These are phyloP conservation scores for Aspergillus pseudoviridinutans DNA, from an alignment of 2,329 filamentous ascomycete species.

Conservation along the genomic window DNA sequence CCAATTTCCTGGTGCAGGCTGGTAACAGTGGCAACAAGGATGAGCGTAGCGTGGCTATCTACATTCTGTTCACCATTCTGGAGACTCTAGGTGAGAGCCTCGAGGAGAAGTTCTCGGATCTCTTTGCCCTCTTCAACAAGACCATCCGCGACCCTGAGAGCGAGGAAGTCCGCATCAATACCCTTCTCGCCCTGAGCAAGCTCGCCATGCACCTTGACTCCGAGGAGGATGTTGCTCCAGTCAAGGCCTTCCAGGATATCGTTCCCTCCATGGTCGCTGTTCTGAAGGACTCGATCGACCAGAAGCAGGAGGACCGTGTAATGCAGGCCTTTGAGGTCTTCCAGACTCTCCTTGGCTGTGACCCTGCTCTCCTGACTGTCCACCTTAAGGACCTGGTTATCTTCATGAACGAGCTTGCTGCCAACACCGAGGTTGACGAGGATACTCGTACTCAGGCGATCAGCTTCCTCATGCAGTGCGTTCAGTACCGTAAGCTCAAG, in stretches of 20 bases:
- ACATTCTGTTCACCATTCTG: slow-evolving; percentile 86
- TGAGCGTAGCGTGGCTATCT: slow-evolving; percentile 86
- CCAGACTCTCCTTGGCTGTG: slow-evolving; percentile 88
- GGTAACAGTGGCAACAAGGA: slow-evolving; percentile 69
- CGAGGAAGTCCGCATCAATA: slow-evolving; percentile 89
- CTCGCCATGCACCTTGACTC: slow-evolving; percentile 83
- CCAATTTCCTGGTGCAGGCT: slow-evolving; percentile 73
- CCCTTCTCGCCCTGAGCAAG: slow-evolving; percentile 82
- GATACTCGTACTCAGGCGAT: slow-evolving; percentile 87
- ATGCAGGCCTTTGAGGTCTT: slow-evolving; percentile 95
- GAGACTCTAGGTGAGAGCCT: slow-evolving; percentile 85
- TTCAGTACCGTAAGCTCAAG: slow-evolving; percentile 91
- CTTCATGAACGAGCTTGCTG: slow-evolving; percentile 87
- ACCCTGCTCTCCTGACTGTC: slow-evolving; percentile 73
- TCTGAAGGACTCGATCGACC: slow-evolving; percentile 76
- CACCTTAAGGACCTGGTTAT: slow-evolving; percentile 87
- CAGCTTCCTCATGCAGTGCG: slow-evolving; percentile 87
- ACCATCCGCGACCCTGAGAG: slow-evolving; percentile 90
- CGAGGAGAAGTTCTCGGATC: slow-evolving; percentile 70
- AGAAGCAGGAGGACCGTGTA: slow-evolving; percentile 78
- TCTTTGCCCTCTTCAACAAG: slow-evolving; percentile 78
- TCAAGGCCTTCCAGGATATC: slow-evolving; percentile 72
- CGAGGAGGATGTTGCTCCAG: slow-evolving; percentile 72
- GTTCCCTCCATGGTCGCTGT: slow-evolving; percentile 87
- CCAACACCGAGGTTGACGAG: slow-evolving; percentile 72